Evolutionary conservation across 257 asterid genomes (phyloP).

Genomic region (Solanum peruvianum): DNA sequence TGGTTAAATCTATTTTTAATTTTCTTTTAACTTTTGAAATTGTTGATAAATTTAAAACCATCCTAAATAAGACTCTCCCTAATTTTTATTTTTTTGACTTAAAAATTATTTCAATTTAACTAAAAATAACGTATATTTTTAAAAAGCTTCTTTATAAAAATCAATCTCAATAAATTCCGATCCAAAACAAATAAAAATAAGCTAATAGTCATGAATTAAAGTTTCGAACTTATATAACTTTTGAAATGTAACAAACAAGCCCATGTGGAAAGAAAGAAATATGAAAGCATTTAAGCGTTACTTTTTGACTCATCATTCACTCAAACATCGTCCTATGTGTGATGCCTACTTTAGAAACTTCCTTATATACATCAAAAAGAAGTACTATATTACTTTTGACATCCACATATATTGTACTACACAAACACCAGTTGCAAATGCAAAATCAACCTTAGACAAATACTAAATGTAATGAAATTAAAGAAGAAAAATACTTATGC

Average conservation of each 20-base stretch:
- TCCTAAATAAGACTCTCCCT: accelerated
- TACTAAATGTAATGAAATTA: neutral
- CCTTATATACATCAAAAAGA: neutral
- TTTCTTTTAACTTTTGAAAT: accelerated
- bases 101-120: too few species aligned
- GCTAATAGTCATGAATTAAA: too few species aligned
- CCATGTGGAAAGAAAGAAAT: neutral
- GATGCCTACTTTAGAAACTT: neutral
- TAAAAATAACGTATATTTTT: too few species aligned
- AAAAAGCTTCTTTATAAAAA: too few species aligned
- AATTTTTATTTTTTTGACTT: too few species aligned
- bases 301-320: neutral
- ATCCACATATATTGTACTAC: neutral
- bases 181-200: too few species aligned
- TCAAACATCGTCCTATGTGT: neutral
- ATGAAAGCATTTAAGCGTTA: neutral
- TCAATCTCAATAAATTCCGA: too few species aligned
- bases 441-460: neutral
- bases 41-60: too few species aligned
- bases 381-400: neutral
- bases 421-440: neutral
- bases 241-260: neutral
- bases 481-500: neutral
- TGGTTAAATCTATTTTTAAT: too few species aligned
- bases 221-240: too few species aligned